Base-by-base conservation (phyloP, 2,329 filamentous ascomycete genomes). In the Beauveria australis region DNA sequence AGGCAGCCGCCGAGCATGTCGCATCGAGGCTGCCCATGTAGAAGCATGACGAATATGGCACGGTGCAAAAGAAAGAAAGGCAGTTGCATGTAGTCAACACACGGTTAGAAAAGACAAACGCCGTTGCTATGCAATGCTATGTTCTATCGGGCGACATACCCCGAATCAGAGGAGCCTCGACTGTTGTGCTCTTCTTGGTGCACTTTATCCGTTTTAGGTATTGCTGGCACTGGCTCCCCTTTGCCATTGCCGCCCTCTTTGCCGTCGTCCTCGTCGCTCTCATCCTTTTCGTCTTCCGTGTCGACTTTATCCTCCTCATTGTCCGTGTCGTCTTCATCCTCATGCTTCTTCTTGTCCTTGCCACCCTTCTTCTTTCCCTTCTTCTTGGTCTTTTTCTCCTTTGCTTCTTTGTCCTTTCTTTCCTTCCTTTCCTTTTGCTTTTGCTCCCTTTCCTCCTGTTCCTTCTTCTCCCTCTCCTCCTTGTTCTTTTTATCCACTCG, bases 401-500 rank as follows among this genome's bases (percentile, higher is more conserved):
- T 66, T 67, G 60, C 60, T 71, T 63, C 57, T 71, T 64, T 40
- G 70, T 71, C 64, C 56, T 74, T 65, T 54, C 69, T 59, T 61
- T 70, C 62, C 59, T 73, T 68, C 65, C 72, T 64, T 48, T 74
- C 66, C 54, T 70, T 67, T 64, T 71, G 69, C 63, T 73, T 72
- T 57, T 74, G 70, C 64, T 74, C 71, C 43, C 68, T 67, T 64
- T 75, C 72, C 59, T 73, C 69, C 63, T 71, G 69, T 64, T 78
- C 74, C 67, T 79, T 74, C 2, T 72, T 72, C 41, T 76, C 75
- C 61, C 74, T 72, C 19, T 75, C 66, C 65, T 76, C 74, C 66
- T 77, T 76, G 55, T 78, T 73, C 66, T 76, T 75, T 71, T 78
- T 80, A 65, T 79, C 79, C 66, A 76, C 77, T 43, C 80, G 72